Conservation (phyloP, 257 asterid species). For the Cordia subcordata region DNA sequence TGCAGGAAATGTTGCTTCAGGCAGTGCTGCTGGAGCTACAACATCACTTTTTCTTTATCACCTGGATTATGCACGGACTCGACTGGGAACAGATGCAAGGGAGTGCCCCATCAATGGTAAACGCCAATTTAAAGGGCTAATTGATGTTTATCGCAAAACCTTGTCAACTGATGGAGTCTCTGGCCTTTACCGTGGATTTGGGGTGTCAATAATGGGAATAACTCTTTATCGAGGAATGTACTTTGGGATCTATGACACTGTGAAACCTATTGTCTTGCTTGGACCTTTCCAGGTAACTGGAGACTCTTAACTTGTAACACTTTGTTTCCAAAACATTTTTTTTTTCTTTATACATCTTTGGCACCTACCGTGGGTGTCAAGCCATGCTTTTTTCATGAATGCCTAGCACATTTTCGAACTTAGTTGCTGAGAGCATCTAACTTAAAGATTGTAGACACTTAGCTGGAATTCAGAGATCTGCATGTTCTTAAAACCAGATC, state of each 20-base stretch:
- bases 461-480: too few species aligned
- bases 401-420: too few species aligned
- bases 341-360: too few species aligned
- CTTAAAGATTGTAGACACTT: too few species aligned
- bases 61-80: constrained; percentile 44
- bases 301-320: constrained; percentile 6
- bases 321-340: background rate
- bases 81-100: constrained; percentile 35
- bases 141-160: constrained; percentile 78
- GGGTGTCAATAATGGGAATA: constrained; percentile 79
- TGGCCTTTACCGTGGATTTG: constrained; percentile 92
- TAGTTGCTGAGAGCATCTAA: too few species aligned
- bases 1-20: constrained; percentile 96
- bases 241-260: constrained; percentile 89
- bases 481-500: too few species aligned
- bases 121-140: constrained; percentile 36
- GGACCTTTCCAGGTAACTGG: constrained; percentile 66
- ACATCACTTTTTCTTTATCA: constrained; percentile 56
- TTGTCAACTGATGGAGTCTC: constrained; percentile 67
- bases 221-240: constrained; percentile 97
- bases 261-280: constrained; percentile 86
- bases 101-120: constrained; percentile 24
- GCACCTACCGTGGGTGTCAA: too few species aligned
- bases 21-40: constrained; percentile 99
- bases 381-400: too few species aligned